Evolutionary conservation across 768 basidiomycete genomes (phyloP), one percentile per base, ranked within the genome.

Genomic region (Thelephora ganbajun): DNA sequence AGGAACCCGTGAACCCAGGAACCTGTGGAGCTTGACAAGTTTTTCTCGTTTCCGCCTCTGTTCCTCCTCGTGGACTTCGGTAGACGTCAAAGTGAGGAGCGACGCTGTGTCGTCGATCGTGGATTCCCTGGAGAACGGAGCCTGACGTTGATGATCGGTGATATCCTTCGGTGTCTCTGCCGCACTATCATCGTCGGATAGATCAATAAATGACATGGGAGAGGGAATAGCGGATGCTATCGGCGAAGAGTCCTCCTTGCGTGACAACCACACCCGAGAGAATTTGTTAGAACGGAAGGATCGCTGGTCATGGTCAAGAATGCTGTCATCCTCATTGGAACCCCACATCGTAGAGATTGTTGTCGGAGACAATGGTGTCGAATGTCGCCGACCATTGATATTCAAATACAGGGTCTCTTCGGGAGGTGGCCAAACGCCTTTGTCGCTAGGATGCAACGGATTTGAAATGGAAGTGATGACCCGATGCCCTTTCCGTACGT

Each of bases 1-100:
- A 6, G 87, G 87, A 22, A 91, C 81, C 30, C 76, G 74, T 16
- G 83, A 86, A n/a, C 87, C 88, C 33, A 90, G 71, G 64, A 83
- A 89, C 42, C 88, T 83, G 62, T 90, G 85, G 3, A 91, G 71
- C 60, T 79, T 89, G 2, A 82, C 83, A 42, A 91, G 66, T 54
- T 79, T 79, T 54, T 85, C 83, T 45, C 87, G 72, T 62, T 82
- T 86, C 51, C 75, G 73, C 48, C 76, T 68, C 51, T 74, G 74
- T 50, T 80, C 77, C 18, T 76, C 74, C 44, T 86, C 83, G 14
- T 65, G 72, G 50, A 66, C 70, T 50, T 71, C 70, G 48, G 79
- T 74, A 19, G 71, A 50, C 44, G 54, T 51, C 47, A 51, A 43
- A 48, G 46, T 50, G 14, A 20, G 6, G n/a, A 53, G 64, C 44